phyloP scores from a whole-genome alignment of 1,284 basidiomycete genomes.

The Phellopilus nigrolimitatus region DNA sequence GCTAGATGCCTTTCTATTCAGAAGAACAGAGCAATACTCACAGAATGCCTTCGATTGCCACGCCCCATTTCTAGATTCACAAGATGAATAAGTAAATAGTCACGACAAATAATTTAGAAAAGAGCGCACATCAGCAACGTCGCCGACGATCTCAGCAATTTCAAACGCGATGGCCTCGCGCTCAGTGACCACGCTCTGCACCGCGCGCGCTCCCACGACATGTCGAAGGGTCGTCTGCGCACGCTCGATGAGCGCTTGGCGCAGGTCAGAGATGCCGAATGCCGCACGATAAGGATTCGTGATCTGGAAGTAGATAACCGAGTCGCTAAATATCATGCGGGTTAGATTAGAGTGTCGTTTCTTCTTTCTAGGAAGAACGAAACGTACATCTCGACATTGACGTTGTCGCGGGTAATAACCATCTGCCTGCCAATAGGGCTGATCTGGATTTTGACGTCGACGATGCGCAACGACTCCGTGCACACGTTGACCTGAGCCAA shows the following conservation, averaged over 20 bases:
- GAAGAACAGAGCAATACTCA: conserved; percentile 27
- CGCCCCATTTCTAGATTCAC: conserved; percentile 76
- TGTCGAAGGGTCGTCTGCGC: conserved; percentile 95
- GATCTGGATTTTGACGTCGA: conserved; percentile 95
- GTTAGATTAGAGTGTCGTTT: no score
- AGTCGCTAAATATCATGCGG: no score
- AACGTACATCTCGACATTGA: conserved; percentile 79
- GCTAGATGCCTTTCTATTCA: background rate
- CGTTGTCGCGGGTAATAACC: conserved; percentile 86
- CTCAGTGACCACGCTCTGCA: conserved; percentile 84
- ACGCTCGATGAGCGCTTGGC: conserved; percentile 84
- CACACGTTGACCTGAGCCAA: conserved; percentile 91
- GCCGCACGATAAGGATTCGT: conserved; percentile 84
- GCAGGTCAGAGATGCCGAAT: conserved; percentile 88
- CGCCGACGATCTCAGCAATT: conserved; percentile 89
- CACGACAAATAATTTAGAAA: conserved; percentile 27
- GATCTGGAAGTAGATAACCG: conserved; percentile 89
- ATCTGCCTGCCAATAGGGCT: conserved; percentile 81
- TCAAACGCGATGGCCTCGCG: conserved; percentile 95
- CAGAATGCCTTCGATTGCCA: conserved; percentile 90
- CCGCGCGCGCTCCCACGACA: conserved; percentile 87
- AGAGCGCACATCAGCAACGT: conserved; percentile 59
- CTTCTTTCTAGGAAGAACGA: no score
- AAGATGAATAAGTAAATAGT: conserved; percentile 15
- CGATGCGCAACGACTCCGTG: conserved; percentile 77